Conservation (phyloP, 441 rosid species). For the Croton setiger region DNA sequence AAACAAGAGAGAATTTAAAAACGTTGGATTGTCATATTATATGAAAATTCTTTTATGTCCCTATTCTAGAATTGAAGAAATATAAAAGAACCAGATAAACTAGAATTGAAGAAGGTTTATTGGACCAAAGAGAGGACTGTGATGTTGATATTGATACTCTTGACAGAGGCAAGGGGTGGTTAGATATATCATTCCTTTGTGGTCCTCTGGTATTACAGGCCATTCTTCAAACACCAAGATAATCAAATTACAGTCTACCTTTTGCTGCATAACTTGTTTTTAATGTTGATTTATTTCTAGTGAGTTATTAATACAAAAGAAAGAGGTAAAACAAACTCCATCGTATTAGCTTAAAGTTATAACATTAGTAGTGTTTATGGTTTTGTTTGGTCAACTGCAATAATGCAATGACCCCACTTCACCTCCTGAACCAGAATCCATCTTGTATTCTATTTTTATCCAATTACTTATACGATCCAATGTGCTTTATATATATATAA, state of each 20-base stretch:
- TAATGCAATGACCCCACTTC: not conserved
- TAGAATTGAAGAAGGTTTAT: not conserved
- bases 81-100: not conserved
- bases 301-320: too few species aligned
- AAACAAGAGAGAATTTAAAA: not conserved
- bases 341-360: too few species aligned
- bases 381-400: not conserved
- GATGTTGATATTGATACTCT: not conserved
- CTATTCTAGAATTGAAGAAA: too few species aligned
- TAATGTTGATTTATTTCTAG: too few species aligned
- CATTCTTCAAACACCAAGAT: not conserved
- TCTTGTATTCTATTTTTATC: not conserved
- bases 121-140: not conserved
- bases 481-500: too few species aligned
- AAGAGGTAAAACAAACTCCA: too few species aligned
- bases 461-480: not conserved
- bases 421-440: not conserved
- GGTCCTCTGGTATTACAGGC: not conserved
- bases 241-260: not conserved
- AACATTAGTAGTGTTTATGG: too few species aligned
- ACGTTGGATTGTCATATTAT: constrained; percentile 2
- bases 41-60: not conserved
- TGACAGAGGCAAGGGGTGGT: not conserved
- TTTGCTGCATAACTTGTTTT: not conserved
- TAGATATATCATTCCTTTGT: not conserved